Conservation (phyloP, 2,329 filamentous ascomycete genomes). For the Boeremia lycopersici region DNA sequence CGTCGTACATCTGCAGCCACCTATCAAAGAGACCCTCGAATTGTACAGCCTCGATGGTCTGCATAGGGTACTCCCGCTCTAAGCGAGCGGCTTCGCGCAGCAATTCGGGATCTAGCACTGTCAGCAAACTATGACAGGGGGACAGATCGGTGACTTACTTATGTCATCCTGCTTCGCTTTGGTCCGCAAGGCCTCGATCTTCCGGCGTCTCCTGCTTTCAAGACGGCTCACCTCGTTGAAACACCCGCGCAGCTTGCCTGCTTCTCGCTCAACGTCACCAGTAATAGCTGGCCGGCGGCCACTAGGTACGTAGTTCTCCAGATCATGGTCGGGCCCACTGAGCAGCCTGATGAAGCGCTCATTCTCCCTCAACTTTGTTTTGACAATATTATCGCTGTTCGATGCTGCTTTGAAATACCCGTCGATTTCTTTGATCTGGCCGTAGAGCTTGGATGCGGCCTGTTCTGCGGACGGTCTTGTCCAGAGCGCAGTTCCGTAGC, state of each 20-base stretch:
- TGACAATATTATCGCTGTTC: constrained; percentile 71
- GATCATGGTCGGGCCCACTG: constrained; percentile 76
- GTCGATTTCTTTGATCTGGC: constrained; percentile 77
- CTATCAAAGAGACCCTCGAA: constrained; percentile 92
- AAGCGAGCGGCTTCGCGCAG: constrained; percentile 81
- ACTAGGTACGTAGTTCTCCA: constrained; percentile 89
- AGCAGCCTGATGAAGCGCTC: constrained; percentile 78
- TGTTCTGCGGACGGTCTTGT: constrained; percentile 69
- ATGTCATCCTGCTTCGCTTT: constrained; percentile 89
- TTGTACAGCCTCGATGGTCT: constrained; percentile 82
- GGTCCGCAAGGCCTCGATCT: constrained; percentile 77
- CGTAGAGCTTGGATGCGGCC: constrained; percentile 76
- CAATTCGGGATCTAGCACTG: constrained; percentile 68
- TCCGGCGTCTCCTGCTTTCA: constrained; percentile 79
- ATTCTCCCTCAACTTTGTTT: constrained; percentile 77
- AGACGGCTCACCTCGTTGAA: constrained; percentile 86
- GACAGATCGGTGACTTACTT: constrained; percentile 53
- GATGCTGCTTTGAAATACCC: constrained; percentile 80
- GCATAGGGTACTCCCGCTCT: constrained; percentile 84
- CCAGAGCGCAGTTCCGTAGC: constrained; percentile 90
- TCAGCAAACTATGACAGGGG: constrained; percentile 28
- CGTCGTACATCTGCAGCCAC: constrained; percentile 79
- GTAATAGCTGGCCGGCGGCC: constrained; percentile 80
- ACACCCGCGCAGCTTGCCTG: constrained; percentile 74
- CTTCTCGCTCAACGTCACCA: constrained; percentile 78